Evolutionary conservation across 1,284 basidiomycete species (phyloP), one percentile per base, ranked within the genome.

Genomic region (Sanghuangporus baumii): DNA sequence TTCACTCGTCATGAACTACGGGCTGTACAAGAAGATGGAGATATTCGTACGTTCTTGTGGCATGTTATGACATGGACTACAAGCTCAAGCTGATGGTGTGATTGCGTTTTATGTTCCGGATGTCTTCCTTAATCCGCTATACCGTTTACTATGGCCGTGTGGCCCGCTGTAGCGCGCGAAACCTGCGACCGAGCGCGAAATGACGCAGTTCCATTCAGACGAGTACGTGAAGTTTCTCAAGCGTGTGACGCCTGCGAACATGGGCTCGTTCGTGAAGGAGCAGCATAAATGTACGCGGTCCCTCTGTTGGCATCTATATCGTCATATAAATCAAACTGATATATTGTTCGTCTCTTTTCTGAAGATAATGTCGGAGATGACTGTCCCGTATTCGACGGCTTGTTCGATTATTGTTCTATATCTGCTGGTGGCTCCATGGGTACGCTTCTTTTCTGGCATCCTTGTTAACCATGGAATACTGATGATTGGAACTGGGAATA

Each of bases 1-100:
- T 77, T 96, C 95, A 8, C 83, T 99, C 46, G 96, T 99, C 61
- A 99, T 99, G 97, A 99, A 99, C 79, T 99, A 98, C 73, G 96
- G 96, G 26, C 76, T 96, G 16, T 96, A 96, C 79, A 95, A 95
- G 78, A 93, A 94, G 75, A 96, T 96, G 94, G 94, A 96, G 76
- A 96, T 97, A 67, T 96, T 96, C 70, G 94, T 96, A 72, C 69
- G 93, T 81, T 18, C n/a, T 43, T 46, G 2, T 11, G 16, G 40
- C 43, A 7, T 16, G 16, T 14, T 1, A 18, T 46, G 6, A 5
- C 3, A 36, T 37, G 4, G 18, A 16, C 31, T 12, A 2, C 3
- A 16, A 8, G 31, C 51, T 16, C 1, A 54, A n/a, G 23, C 51
- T 54, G n/a, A 54, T 34, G n/a, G n/a, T n/a, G n/a, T n/a, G n/a